These are phyloP conservation scores for Sugiyamaella qingdaonensis DNA, from an alignment of 805 yeast species.

Conservation along the genomic window DNA sequence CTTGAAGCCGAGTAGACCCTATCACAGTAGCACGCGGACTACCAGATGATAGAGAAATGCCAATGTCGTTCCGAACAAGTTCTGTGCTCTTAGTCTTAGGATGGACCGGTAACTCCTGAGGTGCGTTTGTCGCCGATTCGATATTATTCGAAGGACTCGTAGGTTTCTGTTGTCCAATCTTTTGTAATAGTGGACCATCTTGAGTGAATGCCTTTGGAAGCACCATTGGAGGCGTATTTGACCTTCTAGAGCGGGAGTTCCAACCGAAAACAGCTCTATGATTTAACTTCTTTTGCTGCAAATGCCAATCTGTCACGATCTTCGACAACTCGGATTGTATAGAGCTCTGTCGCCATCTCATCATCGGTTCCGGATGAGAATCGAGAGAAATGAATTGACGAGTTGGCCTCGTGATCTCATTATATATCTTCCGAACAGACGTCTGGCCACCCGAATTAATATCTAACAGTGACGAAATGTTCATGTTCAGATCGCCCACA, in stretches of 20 bases:
- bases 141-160: neutral
- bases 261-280: neutral
- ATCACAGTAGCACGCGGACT: neutral
- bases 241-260: neutral
- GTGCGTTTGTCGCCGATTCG: neutral
- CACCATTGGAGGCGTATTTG: neutral
- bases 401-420: conserved; percentile 22
- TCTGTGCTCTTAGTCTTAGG: neutral
- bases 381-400: conserved; percentile 24
- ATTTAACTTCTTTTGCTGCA: neutral
- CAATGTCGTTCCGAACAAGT: too few relatives aligned
- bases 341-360: conserved; percentile 15
- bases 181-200: neutral
- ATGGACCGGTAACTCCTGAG: neutral
- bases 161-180: neutral
- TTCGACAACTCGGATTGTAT: conserved; percentile 11
- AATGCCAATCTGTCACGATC: conserved; percentile 17
- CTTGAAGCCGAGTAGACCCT: neutral
- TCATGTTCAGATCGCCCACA: neutral
- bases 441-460: neutral
- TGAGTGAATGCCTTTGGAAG: neutral
- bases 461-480: neutral
- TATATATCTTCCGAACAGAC: conserved; percentile 17
- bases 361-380: conserved; percentile 17
- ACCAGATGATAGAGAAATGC: neutral